Evolutionary conservation across 331 rosid genomes (phyloP), one percentile per base, ranked within the genome.

Genomic region (Spiraea crenata): DNA sequence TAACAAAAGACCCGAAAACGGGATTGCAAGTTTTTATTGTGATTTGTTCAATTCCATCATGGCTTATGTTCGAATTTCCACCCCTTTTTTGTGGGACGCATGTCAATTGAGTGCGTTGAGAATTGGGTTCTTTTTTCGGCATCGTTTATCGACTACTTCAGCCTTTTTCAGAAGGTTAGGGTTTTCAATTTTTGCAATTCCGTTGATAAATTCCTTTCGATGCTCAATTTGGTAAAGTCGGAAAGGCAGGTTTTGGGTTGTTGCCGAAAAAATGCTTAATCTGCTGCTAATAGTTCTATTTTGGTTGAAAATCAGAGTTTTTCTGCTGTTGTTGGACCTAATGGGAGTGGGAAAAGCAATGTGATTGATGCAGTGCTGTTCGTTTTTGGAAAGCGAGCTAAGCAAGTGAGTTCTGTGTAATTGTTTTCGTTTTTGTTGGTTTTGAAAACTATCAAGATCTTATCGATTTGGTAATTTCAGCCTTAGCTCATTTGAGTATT

Each of bases 281-380:
- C 31, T 1, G 31, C 31, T 25, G 31, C 31, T 25, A 25, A 25
- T 25, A 25, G 31, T 25, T 25, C 31, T 25, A 25, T 25, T 25
- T 25, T 25, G 31, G 14, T 39, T 31, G 59, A 25, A 59, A 34
- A 25, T 79, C 85, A 95, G 99, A 95, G 99, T 71, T 95, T 95
- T 74, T 89, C 99, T 10, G 97, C 97, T 0, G 99, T 95, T 65
- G 95, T 95, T 85, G 99, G 99, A 78, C 99, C 99, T 0, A 91
- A 95, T 45, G 99, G 99, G 51, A 91, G 99, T 58, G 97, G 99
- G 41, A 95, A 95, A 71, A 95, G 99, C 83, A 95, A 95, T 10
- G 99, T 95, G 40, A 95, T 91, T 9, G 99, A 95, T 44, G 99
- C 97, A 3, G 91, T 95, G 99, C 75, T 95, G 48, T 95, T 95